These are phyloP conservation scores for Eucalyptus pauciflora DNA, from an alignment of 345 rosid species.

Conservation along the genomic window DNA sequence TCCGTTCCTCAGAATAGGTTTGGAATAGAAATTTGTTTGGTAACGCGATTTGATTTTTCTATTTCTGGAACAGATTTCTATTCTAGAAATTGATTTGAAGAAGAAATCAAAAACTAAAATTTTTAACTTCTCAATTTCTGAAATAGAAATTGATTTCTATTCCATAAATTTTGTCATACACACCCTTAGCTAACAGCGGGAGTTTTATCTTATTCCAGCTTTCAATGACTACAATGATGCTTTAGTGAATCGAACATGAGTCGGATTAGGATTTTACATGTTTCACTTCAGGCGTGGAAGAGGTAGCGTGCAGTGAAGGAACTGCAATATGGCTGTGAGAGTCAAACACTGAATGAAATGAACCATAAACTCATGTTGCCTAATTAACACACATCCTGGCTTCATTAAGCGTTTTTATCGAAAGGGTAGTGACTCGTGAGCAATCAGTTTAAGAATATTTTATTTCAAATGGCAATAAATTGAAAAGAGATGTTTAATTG, in stretches of 20 bases:
- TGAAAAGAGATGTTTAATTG: background rate
- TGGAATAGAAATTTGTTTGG: no score
- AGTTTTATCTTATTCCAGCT: background rate
- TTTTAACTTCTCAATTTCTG: no score
- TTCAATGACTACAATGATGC: background rate
- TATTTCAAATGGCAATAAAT: background rate
- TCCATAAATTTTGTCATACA: no score
- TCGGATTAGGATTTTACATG: background rate
- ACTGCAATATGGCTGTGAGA: background rate
- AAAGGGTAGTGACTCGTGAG: no score
- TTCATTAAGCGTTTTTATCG: background rate
- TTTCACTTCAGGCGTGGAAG: background rate
- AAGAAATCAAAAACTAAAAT: no score
- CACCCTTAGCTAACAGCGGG: background rate
- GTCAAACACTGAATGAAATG: background rate
- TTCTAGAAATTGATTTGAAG: no score
- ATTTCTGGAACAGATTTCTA: no score
- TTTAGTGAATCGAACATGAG: background rate
- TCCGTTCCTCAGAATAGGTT: no score
- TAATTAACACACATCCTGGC: background rate
- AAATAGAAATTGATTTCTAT: no score
- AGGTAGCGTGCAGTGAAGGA: background rate
- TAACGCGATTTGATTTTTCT: no score
- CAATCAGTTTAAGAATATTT: no score
- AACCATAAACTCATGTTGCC: background rate